A percentile compares a stretch with the other conserved stretches of the same genome.
Conservation (phyloP, 768 basidiomycete genomes). For the Asterophora parasitica region DNA sequence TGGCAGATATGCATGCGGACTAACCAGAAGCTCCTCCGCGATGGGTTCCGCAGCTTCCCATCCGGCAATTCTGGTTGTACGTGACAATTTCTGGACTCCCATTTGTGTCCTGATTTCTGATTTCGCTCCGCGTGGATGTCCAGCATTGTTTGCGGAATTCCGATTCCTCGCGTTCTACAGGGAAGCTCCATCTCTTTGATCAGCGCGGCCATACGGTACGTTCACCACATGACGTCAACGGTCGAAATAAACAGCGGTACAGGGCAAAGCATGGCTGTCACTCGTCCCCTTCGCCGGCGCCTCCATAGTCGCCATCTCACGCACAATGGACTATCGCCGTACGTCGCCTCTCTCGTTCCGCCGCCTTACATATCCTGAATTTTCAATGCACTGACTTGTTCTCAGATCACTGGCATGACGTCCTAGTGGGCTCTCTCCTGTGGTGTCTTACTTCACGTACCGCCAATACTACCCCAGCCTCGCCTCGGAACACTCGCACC, state of each 20-base stretch:
- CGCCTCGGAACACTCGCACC: constrained; percentile 54
- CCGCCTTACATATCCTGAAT: too few relatives aligned
- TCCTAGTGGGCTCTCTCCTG: constrained; percentile 71
- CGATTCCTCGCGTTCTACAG: constrained; percentile 86
- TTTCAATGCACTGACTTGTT: too few relatives aligned
- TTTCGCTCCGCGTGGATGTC: background rate
- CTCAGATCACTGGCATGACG: constrained; percentile 89
- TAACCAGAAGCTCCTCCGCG: constrained; percentile 50
- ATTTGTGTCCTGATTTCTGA: background rate
- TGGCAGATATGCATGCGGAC: constrained; percentile 77
- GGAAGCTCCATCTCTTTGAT: constrained; percentile 91
- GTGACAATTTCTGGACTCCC: constrained; percentile 20
- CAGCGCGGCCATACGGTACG: constrained; percentile 64
- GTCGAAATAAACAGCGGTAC: background rate
- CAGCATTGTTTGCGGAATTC: constrained; percentile 90
- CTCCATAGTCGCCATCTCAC: constrained; percentile 72
- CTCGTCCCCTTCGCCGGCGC: constrained; percentile 75
- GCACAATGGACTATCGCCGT: constrained; percentile 93
- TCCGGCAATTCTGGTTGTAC: constrained; percentile 86
- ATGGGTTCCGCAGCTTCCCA: constrained; percentile 91
- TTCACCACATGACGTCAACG: constrained; percentile 8
- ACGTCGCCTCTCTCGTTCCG: constrained; percentile 27
- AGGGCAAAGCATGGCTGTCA: constrained; percentile 82
- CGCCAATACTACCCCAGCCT: constrained; percentile 85
- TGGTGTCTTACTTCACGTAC: constrained; percentile 71